Conservation (phyloP, 768 basidiomycete species). For the Naganishia vaughanmartiniae region DNA sequence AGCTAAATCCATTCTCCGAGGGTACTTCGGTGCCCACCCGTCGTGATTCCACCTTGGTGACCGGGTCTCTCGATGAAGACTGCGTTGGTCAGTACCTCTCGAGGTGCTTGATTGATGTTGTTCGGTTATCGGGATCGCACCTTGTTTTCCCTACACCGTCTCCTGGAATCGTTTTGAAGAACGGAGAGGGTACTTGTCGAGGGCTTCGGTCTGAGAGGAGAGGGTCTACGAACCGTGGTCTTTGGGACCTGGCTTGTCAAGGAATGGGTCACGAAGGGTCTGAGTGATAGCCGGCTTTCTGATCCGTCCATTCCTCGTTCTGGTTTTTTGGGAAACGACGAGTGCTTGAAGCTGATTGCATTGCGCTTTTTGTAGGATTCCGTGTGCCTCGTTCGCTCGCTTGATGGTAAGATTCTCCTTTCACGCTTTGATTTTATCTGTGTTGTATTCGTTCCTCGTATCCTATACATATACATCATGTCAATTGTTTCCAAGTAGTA, state of each 20-base stretch:
- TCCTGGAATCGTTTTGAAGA: conserved; percentile 25
- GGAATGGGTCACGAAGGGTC: conserved; percentile 2
- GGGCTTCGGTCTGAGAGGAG: conserved; percentile 4
- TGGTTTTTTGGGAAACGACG: not conserved
- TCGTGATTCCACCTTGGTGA: conserved; percentile 1
- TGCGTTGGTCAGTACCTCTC: not conserved
- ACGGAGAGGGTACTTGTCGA: conserved; percentile 20
- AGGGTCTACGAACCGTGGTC: conserved; percentile 20
- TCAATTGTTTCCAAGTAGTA: too few relatives aligned
- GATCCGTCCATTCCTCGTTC: conserved; percentile 20
- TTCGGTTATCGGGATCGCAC: conserved; percentile 24
- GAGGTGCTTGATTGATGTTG: not conserved
- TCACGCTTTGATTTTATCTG: not conserved
- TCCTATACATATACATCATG: too few relatives aligned
- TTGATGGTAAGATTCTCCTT: not conserved
- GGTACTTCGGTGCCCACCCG: conserved; percentile 24
- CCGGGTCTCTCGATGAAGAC: conserved; percentile 17
- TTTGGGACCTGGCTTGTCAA: conserved; percentile 1
- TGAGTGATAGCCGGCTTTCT: conserved; percentile 27
- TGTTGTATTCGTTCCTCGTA: not conserved
- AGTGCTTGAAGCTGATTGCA: not conserved
- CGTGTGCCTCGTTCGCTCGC: not conserved
- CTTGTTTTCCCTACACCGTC: conserved; percentile 12
- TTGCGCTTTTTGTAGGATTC: not conserved
- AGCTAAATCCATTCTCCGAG: conserved; percentile 28